Base-by-base conservation (phyloP, 345 rosid genomes). In the Moringa oleifera region DNA sequence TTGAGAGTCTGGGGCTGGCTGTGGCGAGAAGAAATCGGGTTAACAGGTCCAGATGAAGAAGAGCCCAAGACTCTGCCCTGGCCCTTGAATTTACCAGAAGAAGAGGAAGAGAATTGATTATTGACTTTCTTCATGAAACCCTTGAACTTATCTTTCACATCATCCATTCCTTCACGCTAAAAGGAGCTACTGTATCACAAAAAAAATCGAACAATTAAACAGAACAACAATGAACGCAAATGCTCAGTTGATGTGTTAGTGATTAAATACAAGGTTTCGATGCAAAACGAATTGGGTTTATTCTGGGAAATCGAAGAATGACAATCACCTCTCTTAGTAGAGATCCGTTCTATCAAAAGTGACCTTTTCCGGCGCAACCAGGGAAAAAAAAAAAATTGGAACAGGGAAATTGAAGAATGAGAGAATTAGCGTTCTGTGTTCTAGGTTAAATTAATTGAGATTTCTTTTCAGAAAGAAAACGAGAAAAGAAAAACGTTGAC, bases 91-190 rank as follows among this genome's bases (percentile, higher is more conserved):
- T 90, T 90, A 28, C 82, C 83, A 6, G 93, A 73, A 36, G 97
- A 85, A 17, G 96, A 76, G 0, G 83, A 77, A 20, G 90, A 77
- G 21, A 77, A 70, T n/a, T 74, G 74, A 64, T 71, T 74, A 77
- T 79, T 89, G 71, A 93, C 83, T 78, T 87, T 93, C 78, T 93
- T 90, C 80, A 90, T 74, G 81, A 93, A 88, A 6, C 97, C 98
- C 58, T 85, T 90, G 69, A 90, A 75, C 69, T 93, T 88, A 62
- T 77, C 98, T 69, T 86, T 93, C 81, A 93, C 71, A 19, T 90
- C 98, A 57, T 65, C 94, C 98, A 93, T 93, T 68, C 57, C 24
- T 18, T 19, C 57, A 41, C 22, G 7, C 45, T 15, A 41, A 41
- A 15, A 11, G 47, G 13, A 41, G 1, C 1, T 41, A 41, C 47